Percentiles rank a stretch among this genome's conserved stretches.
Evolutionary conservation across 2,329 filamentous ascomycete species (phyloP).

Genomic region (Lomentospora prolificans): DNA sequence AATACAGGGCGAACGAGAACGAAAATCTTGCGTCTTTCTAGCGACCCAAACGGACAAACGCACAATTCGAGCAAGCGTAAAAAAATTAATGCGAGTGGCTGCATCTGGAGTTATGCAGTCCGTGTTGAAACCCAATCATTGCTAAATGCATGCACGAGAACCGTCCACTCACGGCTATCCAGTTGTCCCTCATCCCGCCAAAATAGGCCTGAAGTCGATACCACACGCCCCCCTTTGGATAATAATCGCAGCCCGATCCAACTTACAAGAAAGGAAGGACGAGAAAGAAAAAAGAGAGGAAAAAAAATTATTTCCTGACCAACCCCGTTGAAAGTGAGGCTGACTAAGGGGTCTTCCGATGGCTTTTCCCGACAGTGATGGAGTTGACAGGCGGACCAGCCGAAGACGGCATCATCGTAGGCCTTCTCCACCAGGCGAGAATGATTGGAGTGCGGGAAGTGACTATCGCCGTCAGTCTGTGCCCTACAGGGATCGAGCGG

Average conservation of each 20-base stretch:
- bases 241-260: conserved; percentile 1
- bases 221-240: conserved; percentile 1
- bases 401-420: conserved; percentile 9
- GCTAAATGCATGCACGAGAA: conserved; percentile 2
- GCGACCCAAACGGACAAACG: background rate
- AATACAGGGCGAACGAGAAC: conserved; percentile 3
- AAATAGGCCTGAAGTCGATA: conserved; percentile 5
- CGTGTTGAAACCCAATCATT: conserved; percentile 9
- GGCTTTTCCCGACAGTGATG: conserved; percentile 14
- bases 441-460: conserved; percentile 21
- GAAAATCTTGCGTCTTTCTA: background rate
- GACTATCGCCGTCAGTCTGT: conserved; percentile 21
- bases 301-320: background rate
- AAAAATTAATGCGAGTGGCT: conserved; percentile 9
- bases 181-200: conserved; percentile 4
- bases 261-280: background rate
- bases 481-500: conserved; percentile 21
- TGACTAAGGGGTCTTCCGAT: conserved; percentile 11
- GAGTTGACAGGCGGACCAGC: conserved; percentile 12
- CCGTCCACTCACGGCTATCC: conserved; percentile 8
- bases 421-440: conserved; percentile 18
- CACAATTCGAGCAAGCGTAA: conserved; percentile 1
- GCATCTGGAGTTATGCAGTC: conserved; percentile 7
- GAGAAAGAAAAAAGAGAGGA: background rate
- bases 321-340: conserved; percentile 8